Evolutionary conservation across 768 basidiomycete species (phyloP), one percentile per base, ranked within the genome.

Genomic region (Gymnopilus dilepis): DNA sequence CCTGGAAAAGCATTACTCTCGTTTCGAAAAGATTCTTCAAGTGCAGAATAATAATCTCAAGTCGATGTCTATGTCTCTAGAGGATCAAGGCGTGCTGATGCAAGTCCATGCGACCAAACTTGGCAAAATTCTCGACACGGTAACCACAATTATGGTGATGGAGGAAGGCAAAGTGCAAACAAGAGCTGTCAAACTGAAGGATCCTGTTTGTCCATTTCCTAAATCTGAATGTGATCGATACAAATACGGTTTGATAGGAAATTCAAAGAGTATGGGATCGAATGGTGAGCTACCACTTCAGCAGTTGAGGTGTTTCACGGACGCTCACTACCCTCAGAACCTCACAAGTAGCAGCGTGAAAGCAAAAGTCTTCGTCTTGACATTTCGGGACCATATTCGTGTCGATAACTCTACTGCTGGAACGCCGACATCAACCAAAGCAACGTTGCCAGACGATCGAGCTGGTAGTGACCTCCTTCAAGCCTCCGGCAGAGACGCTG

Each of bases 321-420:
- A 31, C 1, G 15, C 22, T 24, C 22, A 24, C 19, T 22, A 22
- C 47, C 19, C 6, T 2, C 43, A 63, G 62, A 56, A 56, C 30
- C 28, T 54, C 3, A 63, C 45, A 3, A 55, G 53, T 19, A 63
- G 58, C n/a, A 53, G 54, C 22, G 61, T 62, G 19, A 59, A 63
- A 15, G 62, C 62, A 8, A 63, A 63, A 43, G 54, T 55, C 12
- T 63, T 63, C n/a, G 62, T 63, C 11, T 48, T 59, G 54, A 63
- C 62, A 1, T 59, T 59, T 21, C 51, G 62, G 21, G 62, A 63
- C 26, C 57, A 63, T 22, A 34, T 59, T 26, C 57, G 33, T 12
- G 26, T 11, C 7, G 57, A 50, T 22, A 55, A 55, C 24, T 62
- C 61, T 4, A 33, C 8, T 5, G 21, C 42, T 15, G 33, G 30